phyloP scores from a whole-genome alignment of 371 early-diverging fungal species.

The Dinochytrium kinnereticum region DNA sequence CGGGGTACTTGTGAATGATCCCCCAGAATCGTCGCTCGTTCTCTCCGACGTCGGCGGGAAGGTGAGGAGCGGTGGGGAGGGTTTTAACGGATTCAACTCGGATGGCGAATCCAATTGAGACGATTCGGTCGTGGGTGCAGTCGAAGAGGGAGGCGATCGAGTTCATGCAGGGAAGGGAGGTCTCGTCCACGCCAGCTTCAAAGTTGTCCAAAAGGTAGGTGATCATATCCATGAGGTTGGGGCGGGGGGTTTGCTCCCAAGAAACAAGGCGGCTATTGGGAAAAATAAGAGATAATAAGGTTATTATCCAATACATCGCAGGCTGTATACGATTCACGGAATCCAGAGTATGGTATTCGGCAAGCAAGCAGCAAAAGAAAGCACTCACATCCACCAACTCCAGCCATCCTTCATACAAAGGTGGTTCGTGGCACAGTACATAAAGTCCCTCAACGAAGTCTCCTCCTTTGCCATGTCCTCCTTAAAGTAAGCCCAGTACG shows the following conservation, averaged over 20 bases:
- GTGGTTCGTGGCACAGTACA: constrained; percentile 3
- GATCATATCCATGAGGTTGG: constrained; percentile 31
- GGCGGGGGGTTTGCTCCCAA: constrained; percentile 22
- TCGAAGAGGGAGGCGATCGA: constrained; percentile 4
- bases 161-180: constrained; percentile 12
- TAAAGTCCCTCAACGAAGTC: constrained; percentile 1
- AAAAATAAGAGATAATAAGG: neutral
- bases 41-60: neutral
- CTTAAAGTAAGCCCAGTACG: constrained; percentile 33
- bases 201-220: constrained; percentile 21
- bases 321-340: no score
- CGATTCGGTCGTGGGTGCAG: constrained; percentile 19
- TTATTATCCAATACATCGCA: no score
- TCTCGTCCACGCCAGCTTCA: constrained; percentile 2
- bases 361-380: no score
- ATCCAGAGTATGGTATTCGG: no score
- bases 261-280: constrained; percentile 22
- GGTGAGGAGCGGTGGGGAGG: neutral
- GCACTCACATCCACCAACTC: constrained; percentile 29
- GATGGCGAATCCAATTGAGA: constrained; percentile 21
- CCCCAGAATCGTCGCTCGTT: constrained; percentile 24
- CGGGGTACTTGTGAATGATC: constrained; percentile 19
- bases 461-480: constrained; percentile 19
- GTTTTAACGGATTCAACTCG: constrained; percentile 1
- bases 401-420: constrained; percentile 29